These are phyloP conservation scores for Blastobotrys muscicola DNA, from an alignment of 805 yeast genomes.

Conservation along the genomic window DNA sequence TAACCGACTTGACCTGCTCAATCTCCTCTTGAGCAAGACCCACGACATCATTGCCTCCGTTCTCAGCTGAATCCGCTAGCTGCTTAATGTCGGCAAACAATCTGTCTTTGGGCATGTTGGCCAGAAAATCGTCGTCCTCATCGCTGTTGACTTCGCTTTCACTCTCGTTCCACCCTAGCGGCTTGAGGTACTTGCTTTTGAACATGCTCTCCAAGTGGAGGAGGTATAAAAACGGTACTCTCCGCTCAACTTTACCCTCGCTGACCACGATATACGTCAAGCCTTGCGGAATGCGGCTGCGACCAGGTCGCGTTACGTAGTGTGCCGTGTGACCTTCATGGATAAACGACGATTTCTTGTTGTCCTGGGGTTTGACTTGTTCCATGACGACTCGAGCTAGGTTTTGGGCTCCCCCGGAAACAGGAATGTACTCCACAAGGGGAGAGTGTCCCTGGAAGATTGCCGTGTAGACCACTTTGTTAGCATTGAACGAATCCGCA, in stretches of 20 bases:
- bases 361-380: conserved; percentile 19
- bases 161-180: neutral
- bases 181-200: neutral
- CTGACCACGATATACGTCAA: conserved; percentile 23
- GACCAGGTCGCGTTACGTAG: conserved; percentile 21
- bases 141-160: neutral
- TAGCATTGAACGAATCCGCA: neutral
- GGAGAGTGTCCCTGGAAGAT: conserved; percentile 6
- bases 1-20: conserved; percentile 53
- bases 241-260: conserved; percentile 12
- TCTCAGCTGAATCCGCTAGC: conserved; percentile 7
- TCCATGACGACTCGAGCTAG: conserved; percentile 15
- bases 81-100: conserved; percentile 2
- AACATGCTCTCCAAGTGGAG: conserved; percentile 14
- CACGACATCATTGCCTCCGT: conserved; percentile 18
- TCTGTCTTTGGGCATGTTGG: neutral
- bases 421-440: conserved; percentile 9
- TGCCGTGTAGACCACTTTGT: conserved; percentile 12
- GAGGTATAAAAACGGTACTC: conserved; percentile 18
- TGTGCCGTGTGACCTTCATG: conserved; percentile 25
- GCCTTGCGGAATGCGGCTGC: conserved; percentile 16
- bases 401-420: conserved; percentile 8
- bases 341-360: conserved; percentile 22
- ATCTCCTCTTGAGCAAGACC: conserved; percentile 37
- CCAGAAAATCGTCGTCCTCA: neutral